Evolutionary conservation across 768 basidiomycete species (phyloP).

Genomic region (Tulasnella calospora): DNA sequence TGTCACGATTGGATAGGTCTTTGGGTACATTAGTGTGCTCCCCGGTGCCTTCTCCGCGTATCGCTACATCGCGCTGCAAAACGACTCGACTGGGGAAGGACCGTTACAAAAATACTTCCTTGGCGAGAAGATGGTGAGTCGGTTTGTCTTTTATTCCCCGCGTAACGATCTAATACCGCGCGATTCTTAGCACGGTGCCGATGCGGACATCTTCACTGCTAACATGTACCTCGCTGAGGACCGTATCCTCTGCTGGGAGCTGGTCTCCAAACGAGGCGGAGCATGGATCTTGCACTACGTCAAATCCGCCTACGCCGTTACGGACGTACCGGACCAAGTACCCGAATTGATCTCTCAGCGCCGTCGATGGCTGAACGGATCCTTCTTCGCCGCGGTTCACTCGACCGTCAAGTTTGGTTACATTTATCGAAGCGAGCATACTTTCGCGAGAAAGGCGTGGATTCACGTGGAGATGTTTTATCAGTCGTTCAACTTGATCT

Average conservation of each 20-base stretch:
- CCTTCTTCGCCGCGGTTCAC: conserved; percentile 96
- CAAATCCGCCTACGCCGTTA: conserved; percentile 87
- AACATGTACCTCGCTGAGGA: conserved; percentile 97
- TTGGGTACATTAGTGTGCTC: conserved; percentile 92
- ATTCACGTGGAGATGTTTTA: conserved; percentile 93
- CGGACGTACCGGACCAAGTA: conserved; percentile 90
- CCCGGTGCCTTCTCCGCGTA: conserved; percentile 35
- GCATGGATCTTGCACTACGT: conserved; percentile 95
- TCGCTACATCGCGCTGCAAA: conserved; percentile 79
- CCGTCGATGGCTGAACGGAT: conserved; percentile 94
- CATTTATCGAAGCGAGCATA: conserved; percentile 85
- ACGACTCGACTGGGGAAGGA: conserved; percentile 75
- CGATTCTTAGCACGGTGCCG: conserved; percentile 76
- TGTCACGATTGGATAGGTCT: conserved; percentile 42
- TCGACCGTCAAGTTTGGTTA: conserved; percentile 90
- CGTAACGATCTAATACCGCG: not conserved
- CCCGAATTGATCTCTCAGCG: conserved; percentile 94
- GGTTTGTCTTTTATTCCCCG: conserved; percentile 18
- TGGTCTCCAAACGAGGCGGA: conserved; percentile 87
- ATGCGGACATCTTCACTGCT: conserved; percentile 87
- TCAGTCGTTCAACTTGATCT: conserved; percentile 83
- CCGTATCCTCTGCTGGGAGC: conserved; percentile 93
- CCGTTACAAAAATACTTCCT: conserved; percentile 95
- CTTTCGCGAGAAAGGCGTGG: conserved; percentile 81
- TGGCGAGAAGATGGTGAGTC: conserved; percentile 80